A percentile compares a stretch with the other conserved stretches of the same genome.
phyloP scores from a whole-genome alignment of 2,329 filamentous ascomycete genomes.

The Pseudogymnoascus pannorum region DNA sequence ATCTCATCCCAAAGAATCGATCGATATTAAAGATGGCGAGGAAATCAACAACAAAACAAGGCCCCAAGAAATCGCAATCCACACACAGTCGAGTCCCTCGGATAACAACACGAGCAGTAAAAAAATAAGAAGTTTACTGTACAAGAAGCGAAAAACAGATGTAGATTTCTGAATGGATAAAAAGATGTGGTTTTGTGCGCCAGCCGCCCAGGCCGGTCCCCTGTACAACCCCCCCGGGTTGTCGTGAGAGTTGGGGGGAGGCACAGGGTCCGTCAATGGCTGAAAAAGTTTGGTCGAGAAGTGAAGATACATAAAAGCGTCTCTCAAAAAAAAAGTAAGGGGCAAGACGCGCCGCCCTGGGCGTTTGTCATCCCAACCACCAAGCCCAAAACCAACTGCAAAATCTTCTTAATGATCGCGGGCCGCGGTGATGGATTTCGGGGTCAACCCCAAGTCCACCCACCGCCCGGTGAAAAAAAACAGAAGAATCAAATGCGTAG shows the following conservation, averaged over 20 bases:
- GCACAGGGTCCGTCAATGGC: not conserved
- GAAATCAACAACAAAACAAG: no score
- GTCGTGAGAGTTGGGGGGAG: no score
- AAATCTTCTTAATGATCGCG: not conserved
- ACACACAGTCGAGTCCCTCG: not conserved
- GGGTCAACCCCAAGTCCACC: not conserved
- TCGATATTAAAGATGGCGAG: no score
- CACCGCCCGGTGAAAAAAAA: not conserved
- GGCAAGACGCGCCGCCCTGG: not conserved
- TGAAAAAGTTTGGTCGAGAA: not conserved
- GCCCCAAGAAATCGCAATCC: no score
- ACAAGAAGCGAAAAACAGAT: not conserved
- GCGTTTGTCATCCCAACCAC: not conserved
- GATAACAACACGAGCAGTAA: not conserved
- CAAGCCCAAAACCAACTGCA: not conserved
- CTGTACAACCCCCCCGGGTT: no score
- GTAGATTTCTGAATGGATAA: no score
- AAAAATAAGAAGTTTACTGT: not conserved
- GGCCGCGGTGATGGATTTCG: not conserved
- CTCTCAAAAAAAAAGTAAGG: not conserved
- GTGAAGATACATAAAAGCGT: not conserved
- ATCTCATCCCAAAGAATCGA: not conserved
- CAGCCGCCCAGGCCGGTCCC: not conserved
- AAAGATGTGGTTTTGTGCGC: not conserved
- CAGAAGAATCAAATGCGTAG: not conserved